Conservation (phyloP, 176 grass and related monocot genomes). For the Triticum timopheevii region DNA sequence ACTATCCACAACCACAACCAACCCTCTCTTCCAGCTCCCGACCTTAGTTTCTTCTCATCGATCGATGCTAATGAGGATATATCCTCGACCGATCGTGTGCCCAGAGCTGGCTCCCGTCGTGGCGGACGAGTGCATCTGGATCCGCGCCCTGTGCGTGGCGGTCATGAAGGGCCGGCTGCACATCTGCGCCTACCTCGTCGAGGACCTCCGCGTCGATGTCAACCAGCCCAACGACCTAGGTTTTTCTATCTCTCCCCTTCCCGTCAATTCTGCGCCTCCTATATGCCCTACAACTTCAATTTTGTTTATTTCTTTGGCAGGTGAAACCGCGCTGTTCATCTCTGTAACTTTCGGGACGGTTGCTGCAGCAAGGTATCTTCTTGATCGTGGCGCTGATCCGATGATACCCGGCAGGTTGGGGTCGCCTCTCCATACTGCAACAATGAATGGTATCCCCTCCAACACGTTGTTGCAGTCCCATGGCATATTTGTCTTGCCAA, state of each 20-base stretch:
- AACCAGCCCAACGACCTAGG: not conserved
- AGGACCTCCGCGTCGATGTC: not conserved
- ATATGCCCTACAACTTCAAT: not conserved
- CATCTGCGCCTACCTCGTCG: not conserved
- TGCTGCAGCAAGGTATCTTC: constrained; percentile 2
- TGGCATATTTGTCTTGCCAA: too few species aligned
- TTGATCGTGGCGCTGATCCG: not conserved
- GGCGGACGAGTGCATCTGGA: not conserved
- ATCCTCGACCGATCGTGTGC: not conserved
- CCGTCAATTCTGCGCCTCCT: not conserved
- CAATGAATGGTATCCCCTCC: not conserved
- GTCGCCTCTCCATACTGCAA: not conserved
- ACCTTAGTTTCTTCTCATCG: not conserved
- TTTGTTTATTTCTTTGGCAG: not conserved
- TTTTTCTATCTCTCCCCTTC: not conserved
- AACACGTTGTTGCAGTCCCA: too few species aligned
- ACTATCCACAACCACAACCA: not conserved
- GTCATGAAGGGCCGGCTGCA: not conserved
- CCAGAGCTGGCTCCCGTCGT: not conserved
- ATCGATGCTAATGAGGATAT: not conserved
- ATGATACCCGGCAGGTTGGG: not conserved
- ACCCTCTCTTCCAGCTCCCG: not conserved
- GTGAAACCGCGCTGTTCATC: not conserved
- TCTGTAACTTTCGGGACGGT: not conserved
- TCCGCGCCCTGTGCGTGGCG: not conserved